A percentile compares a stretch with the other conserved stretches of the same genome.
These are phyloP conservation scores for Cucurbita pepo DNA, from an alignment of 306 rosid genomes.

Conservation along the genomic window DNA sequence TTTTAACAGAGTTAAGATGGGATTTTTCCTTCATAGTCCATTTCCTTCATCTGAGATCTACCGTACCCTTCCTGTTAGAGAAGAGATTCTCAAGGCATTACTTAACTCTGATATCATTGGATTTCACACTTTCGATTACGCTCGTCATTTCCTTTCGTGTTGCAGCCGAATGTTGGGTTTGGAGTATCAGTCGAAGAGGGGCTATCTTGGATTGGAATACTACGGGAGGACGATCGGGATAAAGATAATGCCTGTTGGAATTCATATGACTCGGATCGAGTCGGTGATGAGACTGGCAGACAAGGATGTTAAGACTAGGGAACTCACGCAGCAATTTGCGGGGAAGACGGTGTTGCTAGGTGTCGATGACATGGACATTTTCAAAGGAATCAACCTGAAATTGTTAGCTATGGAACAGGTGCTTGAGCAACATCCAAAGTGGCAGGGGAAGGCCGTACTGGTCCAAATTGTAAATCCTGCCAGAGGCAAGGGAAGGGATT, in stretches of 20 bases:
- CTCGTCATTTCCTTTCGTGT: slow-evolving; percentile 80
- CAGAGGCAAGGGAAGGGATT: slow-evolving; percentile 55
- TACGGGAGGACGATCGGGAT: slow-evolving; percentile 71
- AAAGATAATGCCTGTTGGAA: slow-evolving; percentile 79
- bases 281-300: slow-evolving; percentile 48
- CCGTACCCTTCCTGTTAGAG: slow-evolving; percentile 69
- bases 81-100: slow-evolving; percentile 66
- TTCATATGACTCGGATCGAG: slow-evolving; percentile 69
- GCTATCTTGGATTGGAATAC: slow-evolving; percentile 76
- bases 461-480: slow-evolving; percentile 70
- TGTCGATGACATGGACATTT: slow-evolving; percentile 62
- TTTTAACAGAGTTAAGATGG: slow-evolving; percentile 58
- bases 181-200: slow-evolving; percentile 71
- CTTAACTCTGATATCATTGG: slow-evolving; percentile 75
- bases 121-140: slow-evolving; percentile 76
- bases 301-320: slow-evolving; percentile 34
- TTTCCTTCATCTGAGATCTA: slow-evolving; percentile 82
- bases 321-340: slow-evolving; percentile 35
- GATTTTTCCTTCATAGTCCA: slow-evolving; percentile 79
- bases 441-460: slow-evolving; percentile 65
- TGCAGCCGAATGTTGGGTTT: slow-evolving; percentile 80
- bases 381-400: slow-evolving; percentile 68
- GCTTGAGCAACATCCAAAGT: slow-evolving; percentile 51
- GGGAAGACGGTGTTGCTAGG: slow-evolving; percentile 66
- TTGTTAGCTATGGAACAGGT: slow-evolving; percentile 72